phyloP scores from a whole-genome alignment of 352 stramenopile species.

The Globisporangium acanthophoron region DNA sequence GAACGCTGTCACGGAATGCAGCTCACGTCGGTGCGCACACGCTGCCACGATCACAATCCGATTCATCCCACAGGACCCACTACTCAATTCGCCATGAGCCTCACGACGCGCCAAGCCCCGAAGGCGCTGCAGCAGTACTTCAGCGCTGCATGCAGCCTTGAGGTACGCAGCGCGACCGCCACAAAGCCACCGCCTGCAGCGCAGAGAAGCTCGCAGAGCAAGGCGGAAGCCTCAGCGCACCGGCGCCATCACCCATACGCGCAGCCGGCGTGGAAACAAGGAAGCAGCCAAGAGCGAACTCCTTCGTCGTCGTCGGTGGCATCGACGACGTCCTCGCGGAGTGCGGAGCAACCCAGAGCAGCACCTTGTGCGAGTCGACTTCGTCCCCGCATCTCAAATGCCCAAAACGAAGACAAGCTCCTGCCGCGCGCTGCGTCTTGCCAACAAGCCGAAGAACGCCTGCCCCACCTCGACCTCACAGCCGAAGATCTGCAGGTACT shows the following conservation, averaged over 20 bases:
- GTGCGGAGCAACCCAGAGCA: neutral
- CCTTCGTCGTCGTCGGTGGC: neutral
- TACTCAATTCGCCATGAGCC: neutral
- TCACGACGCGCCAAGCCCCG: neutral
- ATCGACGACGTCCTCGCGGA: neutral
- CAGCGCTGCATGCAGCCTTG: neutral
- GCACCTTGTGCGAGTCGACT: neutral
- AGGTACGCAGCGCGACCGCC: neutral
- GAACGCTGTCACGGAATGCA: neutral
- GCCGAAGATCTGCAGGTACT: neutral
- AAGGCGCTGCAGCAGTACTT: neutral
- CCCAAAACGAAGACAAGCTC: too few relatives aligned
- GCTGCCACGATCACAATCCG: neutral
- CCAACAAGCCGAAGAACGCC: too few relatives aligned
- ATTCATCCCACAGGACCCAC: neutral
- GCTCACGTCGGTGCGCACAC: too few relatives aligned
- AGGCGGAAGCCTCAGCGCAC: neutral
- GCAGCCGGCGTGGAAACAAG: neutral
- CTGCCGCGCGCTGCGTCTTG: too few relatives aligned
- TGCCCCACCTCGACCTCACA: neutral
- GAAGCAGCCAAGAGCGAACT: neutral
- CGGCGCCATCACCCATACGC: neutral
- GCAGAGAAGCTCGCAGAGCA: too few relatives aligned
- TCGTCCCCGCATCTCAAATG: too few relatives aligned
- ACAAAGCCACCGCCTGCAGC: neutral